phyloP scores from a whole-genome alignment of 345 rosid species.

The Sapria himalayana region DNA sequence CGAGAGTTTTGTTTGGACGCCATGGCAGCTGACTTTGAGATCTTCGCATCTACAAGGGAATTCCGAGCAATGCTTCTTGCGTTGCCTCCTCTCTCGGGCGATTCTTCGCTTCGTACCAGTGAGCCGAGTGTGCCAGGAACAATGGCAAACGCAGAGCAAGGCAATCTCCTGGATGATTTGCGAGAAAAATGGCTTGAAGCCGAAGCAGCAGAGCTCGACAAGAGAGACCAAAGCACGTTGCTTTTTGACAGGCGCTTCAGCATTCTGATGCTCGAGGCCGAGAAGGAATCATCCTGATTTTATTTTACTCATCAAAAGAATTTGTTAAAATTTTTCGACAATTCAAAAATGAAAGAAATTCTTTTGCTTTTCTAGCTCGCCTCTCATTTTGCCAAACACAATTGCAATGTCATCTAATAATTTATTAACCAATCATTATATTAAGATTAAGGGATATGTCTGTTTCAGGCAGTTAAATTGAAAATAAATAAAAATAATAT shows the following conservation, averaged over 20 bases:
- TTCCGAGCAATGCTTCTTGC: conserved; percentile 82
- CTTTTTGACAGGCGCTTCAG: conserved; percentile 72
- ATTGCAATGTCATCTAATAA: no score
- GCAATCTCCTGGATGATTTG: conserved; percentile 71
- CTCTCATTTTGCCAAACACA: no score
- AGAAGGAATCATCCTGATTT: no score
- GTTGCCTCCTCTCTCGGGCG: conserved; percentile 88
- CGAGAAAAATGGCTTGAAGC: conserved; percentile 98
- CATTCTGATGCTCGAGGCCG: conserved; percentile 66
- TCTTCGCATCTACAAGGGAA: conserved; percentile 55
- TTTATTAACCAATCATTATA: no score
- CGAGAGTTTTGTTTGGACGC: conserved; percentile 72
- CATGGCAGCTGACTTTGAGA: conserved; percentile 78
- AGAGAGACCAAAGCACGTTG: conserved; percentile 90
- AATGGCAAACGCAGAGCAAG: conserved; percentile 38
- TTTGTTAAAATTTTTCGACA: no score
- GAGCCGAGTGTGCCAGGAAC: conserved; percentile 92
- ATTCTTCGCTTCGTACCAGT: conserved; percentile 71
- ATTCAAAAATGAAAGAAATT: no score
- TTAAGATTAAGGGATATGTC: no score
- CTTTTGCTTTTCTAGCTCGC: no score
- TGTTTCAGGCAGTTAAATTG: no score
- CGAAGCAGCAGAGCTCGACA: conserved; percentile 82
- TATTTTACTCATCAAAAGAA: no score
- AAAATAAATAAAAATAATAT: no score